These are phyloP conservation scores for Hypocreales sp. DNA, from an alignment of 2,329 filamentous ascomycete genomes.

Conservation along the genomic window DNA sequence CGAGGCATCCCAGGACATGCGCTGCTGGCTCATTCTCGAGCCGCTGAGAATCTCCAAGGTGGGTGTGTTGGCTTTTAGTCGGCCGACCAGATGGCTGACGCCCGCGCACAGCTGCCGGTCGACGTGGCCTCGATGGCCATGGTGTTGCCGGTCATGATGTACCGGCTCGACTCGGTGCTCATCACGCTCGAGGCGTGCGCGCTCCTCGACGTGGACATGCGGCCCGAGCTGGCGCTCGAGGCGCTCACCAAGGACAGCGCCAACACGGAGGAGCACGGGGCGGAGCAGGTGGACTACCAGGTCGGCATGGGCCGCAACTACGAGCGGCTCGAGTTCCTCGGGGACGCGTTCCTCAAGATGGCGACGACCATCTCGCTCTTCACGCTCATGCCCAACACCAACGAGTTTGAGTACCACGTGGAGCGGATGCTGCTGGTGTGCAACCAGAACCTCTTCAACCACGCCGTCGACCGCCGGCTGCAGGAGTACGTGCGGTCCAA, in stretches of 20 bases:
- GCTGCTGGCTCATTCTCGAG: conserved; percentile 59
- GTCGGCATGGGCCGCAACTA: conserved; percentile 89
- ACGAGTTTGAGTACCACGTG: conserved; percentile 81
- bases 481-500: conserved; percentile 70
- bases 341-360: conserved; percentile 92
- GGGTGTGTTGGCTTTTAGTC: conserved; percentile 18
- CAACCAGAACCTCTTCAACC: conserved; percentile 78
- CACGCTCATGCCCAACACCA: conserved; percentile 56
- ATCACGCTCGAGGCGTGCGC: conserved; percentile 64
- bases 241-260: conserved; percentile 88
- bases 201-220: conserved; percentile 47
- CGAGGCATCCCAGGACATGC: conserved; percentile 25
- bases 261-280: conserved; percentile 57
- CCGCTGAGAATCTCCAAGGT: conserved; percentile 63
- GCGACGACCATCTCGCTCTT: conserved; percentile 82
- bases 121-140: conserved; percentile 58
- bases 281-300: conserved; percentile 57
- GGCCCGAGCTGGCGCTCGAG: conserved; percentile 60
- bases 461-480: conserved; percentile 49
- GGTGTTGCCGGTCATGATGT: conserved; percentile 69
- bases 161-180: conserved; percentile 66
- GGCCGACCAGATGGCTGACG: conserved; percentile 6
- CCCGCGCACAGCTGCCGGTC: conserved; percentile 40
- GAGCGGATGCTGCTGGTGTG: conserved; percentile 82
- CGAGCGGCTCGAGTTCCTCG: conserved; percentile 83